Evolutionary conservation across 2,329 filamentous ascomycete genomes (phyloP).

Genomic region (Pseudocercospora fijiensis): DNA sequence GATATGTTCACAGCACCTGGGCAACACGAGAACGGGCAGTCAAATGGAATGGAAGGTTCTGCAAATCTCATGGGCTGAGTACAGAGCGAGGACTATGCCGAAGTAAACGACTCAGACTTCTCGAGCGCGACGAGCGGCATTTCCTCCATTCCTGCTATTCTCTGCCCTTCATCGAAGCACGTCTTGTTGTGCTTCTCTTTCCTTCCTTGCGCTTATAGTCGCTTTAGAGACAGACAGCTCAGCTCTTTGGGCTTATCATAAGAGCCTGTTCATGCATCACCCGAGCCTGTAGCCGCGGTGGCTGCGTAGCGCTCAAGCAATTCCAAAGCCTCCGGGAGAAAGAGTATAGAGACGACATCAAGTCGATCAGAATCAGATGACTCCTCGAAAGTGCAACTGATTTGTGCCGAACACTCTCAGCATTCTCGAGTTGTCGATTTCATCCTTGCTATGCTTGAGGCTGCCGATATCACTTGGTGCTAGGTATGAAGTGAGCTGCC

Average conservation of each 20-base stretch:
- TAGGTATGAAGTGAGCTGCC: too few species aligned
- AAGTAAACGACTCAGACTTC: background rate
- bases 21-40: background rate
- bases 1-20: constrained; percentile 29
- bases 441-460: background rate
- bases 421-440: background rate
- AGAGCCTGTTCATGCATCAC: too few species aligned
- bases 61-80: background rate
- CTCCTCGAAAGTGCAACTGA: background rate
- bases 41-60: background rate
- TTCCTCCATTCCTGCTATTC: background rate
- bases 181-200: background rate
- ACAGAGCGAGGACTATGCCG: background rate
- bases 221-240: background rate
- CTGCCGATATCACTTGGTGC: too few species aligned
- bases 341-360: too few species aligned
- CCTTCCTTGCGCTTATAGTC: too few species aligned
- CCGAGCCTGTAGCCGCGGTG: too few species aligned
- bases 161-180: background rate
- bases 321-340: too few species aligned
- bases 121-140: background rate
- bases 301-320: too few species aligned
- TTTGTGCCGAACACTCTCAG: background rate
- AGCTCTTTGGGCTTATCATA: background rate
- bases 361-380: too few species aligned